Conservation (phyloP, 2,329 filamentous ascomycete genomes). For the Basipetospora chlamydospora region DNA sequence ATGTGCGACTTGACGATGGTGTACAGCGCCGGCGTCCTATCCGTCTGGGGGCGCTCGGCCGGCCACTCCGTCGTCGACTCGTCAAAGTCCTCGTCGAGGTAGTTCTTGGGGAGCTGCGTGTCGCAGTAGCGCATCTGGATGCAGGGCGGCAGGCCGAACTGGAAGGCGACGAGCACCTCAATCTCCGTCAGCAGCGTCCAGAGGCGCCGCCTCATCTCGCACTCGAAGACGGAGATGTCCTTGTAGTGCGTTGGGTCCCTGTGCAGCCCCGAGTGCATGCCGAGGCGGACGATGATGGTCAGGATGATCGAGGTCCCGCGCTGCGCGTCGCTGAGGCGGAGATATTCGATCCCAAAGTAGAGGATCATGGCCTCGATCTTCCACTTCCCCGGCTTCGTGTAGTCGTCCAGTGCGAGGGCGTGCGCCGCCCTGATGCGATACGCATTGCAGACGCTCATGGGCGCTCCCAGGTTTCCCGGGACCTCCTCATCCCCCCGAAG, state of each 20-base stretch:
- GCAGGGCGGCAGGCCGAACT: slow-evolving; percentile 37
- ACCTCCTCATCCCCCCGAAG: slow-evolving; percentile 10
- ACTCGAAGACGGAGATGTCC: slow-evolving; percentile 29
- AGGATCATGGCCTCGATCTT: slow-evolving; percentile 13
- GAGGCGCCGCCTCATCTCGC: slow-evolving; percentile 39
- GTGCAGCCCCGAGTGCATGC: slow-evolving; percentile 44
- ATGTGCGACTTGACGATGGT: slow-evolving; percentile 17
- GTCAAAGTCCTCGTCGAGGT: slow-evolving; percentile 36
- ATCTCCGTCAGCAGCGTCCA: slow-evolving; percentile 44
- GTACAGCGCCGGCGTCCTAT: slow-evolving; percentile 28
- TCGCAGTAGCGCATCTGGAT: slow-evolving; percentile 32
- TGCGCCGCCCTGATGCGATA: slow-evolving; percentile 14
- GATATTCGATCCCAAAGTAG: slow-evolving; percentile 15
- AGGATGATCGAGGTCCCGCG: slow-evolving; percentile 15
- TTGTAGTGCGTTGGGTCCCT: slow-evolving; percentile 36
- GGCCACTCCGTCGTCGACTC: slow-evolving; percentile 28
- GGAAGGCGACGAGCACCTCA: slow-evolving; percentile 33
- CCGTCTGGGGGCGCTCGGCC: slow-evolving; percentile 24
- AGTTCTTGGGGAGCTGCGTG: slow-evolving; percentile 28
- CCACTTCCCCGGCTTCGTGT: slow-evolving; percentile 14
- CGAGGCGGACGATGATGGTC: slow-evolving; percentile 17
- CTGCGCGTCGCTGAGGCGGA: slow-evolving; percentile 11
- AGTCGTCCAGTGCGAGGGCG: slow-evolving; percentile 17
- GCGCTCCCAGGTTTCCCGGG: slow-evolving; percentile 10
- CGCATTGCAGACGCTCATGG: slow-evolving; percentile 10